Evolutionary conservation across 805 yeast genomes (phyloP).

Genomic region (Wickerhamomyces mucosus): DNA sequence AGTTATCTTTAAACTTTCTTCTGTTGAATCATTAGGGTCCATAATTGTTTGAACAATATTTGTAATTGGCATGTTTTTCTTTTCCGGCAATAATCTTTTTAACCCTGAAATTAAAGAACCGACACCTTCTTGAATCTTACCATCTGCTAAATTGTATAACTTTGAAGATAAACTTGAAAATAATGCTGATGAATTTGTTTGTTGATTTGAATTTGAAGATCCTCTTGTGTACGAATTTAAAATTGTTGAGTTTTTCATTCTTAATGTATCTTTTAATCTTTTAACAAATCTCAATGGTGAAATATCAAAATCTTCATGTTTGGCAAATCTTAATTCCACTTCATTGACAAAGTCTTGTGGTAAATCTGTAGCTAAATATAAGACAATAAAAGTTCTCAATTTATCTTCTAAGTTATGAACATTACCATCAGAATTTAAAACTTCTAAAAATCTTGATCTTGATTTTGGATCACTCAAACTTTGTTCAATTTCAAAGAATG

Average conservation of each 20-base stretch:
- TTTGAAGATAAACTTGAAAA: slow-evolving; percentile 69
- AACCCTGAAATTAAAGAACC: slow-evolving; percentile 84
- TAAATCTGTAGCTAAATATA: slow-evolving; percentile 45
- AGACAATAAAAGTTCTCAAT: slow-evolving; percentile 79
- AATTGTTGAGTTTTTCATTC: slow-evolving; percentile 35
- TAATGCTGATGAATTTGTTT: slow-evolving; percentile 38
- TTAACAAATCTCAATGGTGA: slow-evolving; percentile 64
- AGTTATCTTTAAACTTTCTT: slow-evolving; percentile 57
- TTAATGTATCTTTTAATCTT: slow-evolving; percentile 69
- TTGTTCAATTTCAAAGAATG: slow-evolving; percentile 92
- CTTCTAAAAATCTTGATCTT: slow-evolving; percentile 49
- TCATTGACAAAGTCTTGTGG: slow-evolving; percentile 43
- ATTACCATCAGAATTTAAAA: slow-evolving; percentile 38
- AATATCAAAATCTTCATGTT: slow-evolving; percentile 48
- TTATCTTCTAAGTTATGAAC: slow-evolving; percentile 70
- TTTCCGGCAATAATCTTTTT: slow-evolving; percentile 79
- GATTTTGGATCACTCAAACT: slow-evolving; percentile 48
- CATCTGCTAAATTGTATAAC: slow-evolving; percentile 74
- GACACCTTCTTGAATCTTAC: slow-evolving; percentile 78
- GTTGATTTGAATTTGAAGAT: slow-evolving; percentile 14
- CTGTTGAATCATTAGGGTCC: slow-evolving; percentile 66
- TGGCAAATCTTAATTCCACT: slow-evolving; percentile 52
- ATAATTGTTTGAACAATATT: slow-evolving; percentile 84
- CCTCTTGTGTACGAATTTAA: slow-evolving; percentile 25
- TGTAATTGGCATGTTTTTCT: slow-evolving; percentile 81